phyloP scores from a whole-genome alignment of 2,329 filamentous ascomycete species.

The Penicillium carneum region DNA sequence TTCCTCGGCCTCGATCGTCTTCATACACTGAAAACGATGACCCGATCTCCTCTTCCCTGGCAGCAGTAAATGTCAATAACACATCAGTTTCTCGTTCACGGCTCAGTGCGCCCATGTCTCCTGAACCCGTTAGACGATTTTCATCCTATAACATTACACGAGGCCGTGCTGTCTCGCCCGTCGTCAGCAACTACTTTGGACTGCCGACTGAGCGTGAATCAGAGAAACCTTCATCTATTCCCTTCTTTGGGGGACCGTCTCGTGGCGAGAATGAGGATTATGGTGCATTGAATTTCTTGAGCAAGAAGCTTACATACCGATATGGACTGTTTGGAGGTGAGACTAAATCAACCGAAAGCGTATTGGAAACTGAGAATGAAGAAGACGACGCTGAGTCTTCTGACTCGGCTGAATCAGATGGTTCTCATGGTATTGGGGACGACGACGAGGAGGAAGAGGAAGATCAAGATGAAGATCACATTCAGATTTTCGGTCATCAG shows the following conservation, averaged over 20 bases:
- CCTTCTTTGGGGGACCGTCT: slow-evolving; percentile 37
- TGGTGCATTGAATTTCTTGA: slow-evolving; percentile 64
- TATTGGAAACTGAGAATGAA: slow-evolving; percentile 32
- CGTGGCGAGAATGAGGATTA: slow-evolving; percentile 52
- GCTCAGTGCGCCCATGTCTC: slow-evolving; percentile 31
- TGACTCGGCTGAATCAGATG: slow-evolving; percentile 45
- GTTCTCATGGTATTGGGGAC: slow-evolving; percentile 58
- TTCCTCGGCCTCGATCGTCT: slow-evolving; percentile 36
- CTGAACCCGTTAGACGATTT: slow-evolving; percentile 35
- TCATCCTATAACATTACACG: slow-evolving; percentile 49
- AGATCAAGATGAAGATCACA: slow-evolving; percentile 57
- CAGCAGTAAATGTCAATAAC: slow-evolving; percentile 42
- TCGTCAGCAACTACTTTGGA: slow-evolving; percentile 57
- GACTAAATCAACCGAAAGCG: slow-evolving; percentile 35
- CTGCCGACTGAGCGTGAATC: slow-evolving; percentile 46
- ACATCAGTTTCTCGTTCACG: slow-evolving; percentile 37
- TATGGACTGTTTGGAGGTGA: slow-evolving; percentile 47
- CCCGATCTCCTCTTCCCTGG: slow-evolving; percentile 30
- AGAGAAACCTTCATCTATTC: slow-evolving; percentile 40
- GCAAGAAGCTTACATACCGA: slow-evolving; percentile 54
- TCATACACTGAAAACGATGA: slow-evolving; percentile 39
- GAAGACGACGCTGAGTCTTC: slow-evolving; percentile 31
- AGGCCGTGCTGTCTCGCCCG: slow-evolving; percentile 52
- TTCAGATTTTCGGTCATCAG: slow-evolving; percentile 62
- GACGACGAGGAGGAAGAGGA: slow-evolving; percentile 60